Conservation (phyloP, 2,329 filamentous ascomycete genomes). For the Penicillium sp. region DNA sequence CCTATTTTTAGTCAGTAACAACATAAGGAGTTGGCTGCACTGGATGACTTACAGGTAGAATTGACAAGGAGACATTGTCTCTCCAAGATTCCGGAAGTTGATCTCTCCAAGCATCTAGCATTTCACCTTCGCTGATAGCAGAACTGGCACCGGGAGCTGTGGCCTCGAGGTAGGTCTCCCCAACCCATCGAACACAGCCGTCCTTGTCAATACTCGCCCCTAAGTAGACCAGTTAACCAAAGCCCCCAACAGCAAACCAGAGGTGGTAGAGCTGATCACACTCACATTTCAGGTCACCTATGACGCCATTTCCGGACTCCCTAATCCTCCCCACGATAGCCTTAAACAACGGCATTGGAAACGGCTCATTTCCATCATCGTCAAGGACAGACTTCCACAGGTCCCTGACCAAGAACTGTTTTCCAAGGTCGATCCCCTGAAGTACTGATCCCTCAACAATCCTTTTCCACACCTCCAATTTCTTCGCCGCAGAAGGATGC, state of each 20-base stretch:
- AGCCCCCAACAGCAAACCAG: conserved; percentile 2
- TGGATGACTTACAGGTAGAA: conserved; percentile 35
- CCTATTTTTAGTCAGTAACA: conserved; percentile 25
- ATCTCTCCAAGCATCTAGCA: conserved; percentile 48
- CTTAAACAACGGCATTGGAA: conserved; percentile 42
- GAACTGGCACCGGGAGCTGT: conserved; percentile 37
- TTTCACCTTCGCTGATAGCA: conserved; percentile 39
- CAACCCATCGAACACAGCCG: conserved; percentile 43
- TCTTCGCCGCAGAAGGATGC: conserved; percentile 54
- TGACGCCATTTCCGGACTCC: conserved; percentile 29
- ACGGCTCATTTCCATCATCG: conserved; percentile 38
- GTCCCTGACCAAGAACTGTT: conserved; percentile 48
- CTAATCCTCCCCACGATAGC: conserved; percentile 44
- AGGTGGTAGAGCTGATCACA: conserved; percentile 4
- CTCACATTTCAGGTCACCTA: conserved; percentile 43
- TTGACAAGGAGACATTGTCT: conserved; percentile 37
- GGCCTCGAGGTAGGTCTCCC: conserved; percentile 46
- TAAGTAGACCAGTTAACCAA: conserved; percentile 24
- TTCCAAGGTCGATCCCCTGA: conserved; percentile 46
- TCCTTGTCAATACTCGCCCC: conserved; percentile 47
- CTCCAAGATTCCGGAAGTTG: conserved; percentile 51
- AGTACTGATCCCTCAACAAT: conserved; percentile 45
- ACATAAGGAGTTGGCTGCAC: background rate
- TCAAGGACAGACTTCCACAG: conserved; percentile 47
- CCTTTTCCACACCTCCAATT: conserved; percentile 56